phyloP scores from a whole-genome alignment of 805 yeast genomes.

The Pichia membranifaciens region DNA sequence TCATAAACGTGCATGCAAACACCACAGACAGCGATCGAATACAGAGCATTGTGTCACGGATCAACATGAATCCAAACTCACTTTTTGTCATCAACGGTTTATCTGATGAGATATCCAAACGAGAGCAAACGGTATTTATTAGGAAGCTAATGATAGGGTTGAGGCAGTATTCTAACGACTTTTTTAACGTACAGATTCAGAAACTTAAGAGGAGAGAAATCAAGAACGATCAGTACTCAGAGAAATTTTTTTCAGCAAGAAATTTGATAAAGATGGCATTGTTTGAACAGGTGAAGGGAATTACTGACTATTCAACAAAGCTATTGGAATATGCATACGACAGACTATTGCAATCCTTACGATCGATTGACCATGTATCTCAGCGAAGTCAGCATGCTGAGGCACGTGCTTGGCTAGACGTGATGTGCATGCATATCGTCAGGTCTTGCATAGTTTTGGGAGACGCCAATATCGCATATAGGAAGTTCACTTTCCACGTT shows the following conservation, averaged over 20 bases:
- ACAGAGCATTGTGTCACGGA: not conserved
- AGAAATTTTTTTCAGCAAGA: slow-evolving; percentile 40
- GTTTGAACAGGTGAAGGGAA: slow-evolving; percentile 43
- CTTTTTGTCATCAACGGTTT: slow-evolving; percentile 7
- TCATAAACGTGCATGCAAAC: not conserved
- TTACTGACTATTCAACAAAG: slow-evolving; percentile 42
- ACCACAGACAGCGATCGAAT: not conserved
- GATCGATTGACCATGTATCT: slow-evolving; percentile 18
- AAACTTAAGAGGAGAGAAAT: slow-evolving; percentile 35
- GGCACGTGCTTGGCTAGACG: slow-evolving; percentile 49
- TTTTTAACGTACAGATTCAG: slow-evolving; percentile 37
- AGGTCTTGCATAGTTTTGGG: slow-evolving; percentile 55
- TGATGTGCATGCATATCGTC: slow-evolving; percentile 56
- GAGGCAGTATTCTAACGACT: slow-evolving; percentile 39
- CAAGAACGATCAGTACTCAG: slow-evolving; percentile 20
- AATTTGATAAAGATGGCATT: slow-evolving; percentile 47
- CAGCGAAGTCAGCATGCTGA: slow-evolving; percentile 35
- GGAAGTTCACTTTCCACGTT: slow-evolving; percentile 61
- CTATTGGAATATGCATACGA: slow-evolving; percentile 51
- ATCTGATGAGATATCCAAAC: slow-evolving; percentile 6
- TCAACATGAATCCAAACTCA: slow-evolving; percentile 6
- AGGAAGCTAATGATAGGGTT: slow-evolving; percentile 34
- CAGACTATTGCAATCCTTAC: slow-evolving; percentile 37
- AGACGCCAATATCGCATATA: slow-evolving; percentile 52
- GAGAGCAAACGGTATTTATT: slow-evolving; percentile 25